Evolutionary conservation across 805 yeast species (phyloP), one percentile per base, ranked within the genome.

Genomic region (Metschnikowia orientalis): DNA sequence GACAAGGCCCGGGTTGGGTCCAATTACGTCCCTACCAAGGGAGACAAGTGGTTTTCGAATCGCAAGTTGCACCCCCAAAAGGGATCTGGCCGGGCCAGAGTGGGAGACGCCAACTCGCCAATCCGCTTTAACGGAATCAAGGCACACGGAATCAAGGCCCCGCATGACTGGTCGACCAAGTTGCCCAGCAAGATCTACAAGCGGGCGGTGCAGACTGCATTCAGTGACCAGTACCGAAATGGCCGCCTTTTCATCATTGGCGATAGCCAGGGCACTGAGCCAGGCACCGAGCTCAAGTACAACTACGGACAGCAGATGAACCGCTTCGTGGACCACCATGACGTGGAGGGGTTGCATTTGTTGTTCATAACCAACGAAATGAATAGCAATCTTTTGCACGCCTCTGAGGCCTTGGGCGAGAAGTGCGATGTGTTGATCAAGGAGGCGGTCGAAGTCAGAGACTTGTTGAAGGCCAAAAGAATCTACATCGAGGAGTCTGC

Each of bases 81-180:
- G 62, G 97, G 97, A 40, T 67, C 86, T 10, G 99, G 99, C 63
- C 73, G 75, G 41, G 99, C 99, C 34, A 80, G 99, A 70, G 81
- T 77, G 34, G 99, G 99, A 67, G 97, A 89, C 61, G 88, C 84
- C 38, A 90, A 89, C 52, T 86, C 95, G 15, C 98, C 98, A 30
- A 82, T 80, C 27, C 79, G 95, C 64, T 79, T 77, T 51, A 86
- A 83, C 52, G 96, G 95, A 57, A 88, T 90, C 33, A 71, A 81
- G 48, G 97, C 97, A 0, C 76, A 81, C 50, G 96, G 92, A 10
- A 80, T 92, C 55, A 76, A 74, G 34, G 96, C 96, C 3, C 95
- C 95, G 30, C 87, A 83, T 51, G 95, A 90, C 57, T 79, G 81
- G 72, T 72, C 88, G 18, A 81, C 96, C 2, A 76, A 71, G 8